Evolutionary conservation across 805 yeast species (phyloP), one percentile per base, ranked within the genome.

Genomic region (Yarrowia hollandica): DNA sequence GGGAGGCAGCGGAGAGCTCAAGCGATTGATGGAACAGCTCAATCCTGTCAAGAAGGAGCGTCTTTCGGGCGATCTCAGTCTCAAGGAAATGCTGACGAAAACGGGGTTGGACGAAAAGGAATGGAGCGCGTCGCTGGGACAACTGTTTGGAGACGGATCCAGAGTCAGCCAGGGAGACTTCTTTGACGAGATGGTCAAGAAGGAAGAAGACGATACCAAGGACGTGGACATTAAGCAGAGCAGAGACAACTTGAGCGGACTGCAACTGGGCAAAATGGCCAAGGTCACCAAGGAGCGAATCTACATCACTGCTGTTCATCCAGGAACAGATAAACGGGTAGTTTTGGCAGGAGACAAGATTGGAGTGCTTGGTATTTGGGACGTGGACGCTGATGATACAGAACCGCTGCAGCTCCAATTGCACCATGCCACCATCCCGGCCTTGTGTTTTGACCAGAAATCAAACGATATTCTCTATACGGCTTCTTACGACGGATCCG

Each of bases 341-440:
- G 77, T 90, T 1, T 69, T 88, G 28, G 97, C 90, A 0, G 98
- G 97, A 44, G 99, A 94, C 71, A 88, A 89, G 11, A 73, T 74
- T n/a, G 99, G 99, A 5, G 80, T 83, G 62, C 72, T 90, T 39
- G 97, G 97, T 0, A 77, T 94, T 14, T 92, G 97, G 97, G 84
- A 91, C 41, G 85, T 88, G 7, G 72, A 69, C 15, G 70, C 69
- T 8, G 74, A 71, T 8, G 74, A 71, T 7, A 71, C 67, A 7
- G 71, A 64, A 3, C 77, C 60, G 2, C 74, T 87, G 0, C 79
- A 81, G 18, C 79, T 90, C 64, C 83, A 83, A 63, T 80, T 90
- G 3, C 97, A 94, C 67, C 84, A 91, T 0, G 83, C 85, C 48
- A 79, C 88, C 12, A 80, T 92, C 7, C 80, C 92, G 4, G 79